Percentiles rank a stretch among this genome's conserved stretches.
phyloP scores from a whole-genome alignment of 345 rosid species.

The Excoecaria agallocha region DNA sequence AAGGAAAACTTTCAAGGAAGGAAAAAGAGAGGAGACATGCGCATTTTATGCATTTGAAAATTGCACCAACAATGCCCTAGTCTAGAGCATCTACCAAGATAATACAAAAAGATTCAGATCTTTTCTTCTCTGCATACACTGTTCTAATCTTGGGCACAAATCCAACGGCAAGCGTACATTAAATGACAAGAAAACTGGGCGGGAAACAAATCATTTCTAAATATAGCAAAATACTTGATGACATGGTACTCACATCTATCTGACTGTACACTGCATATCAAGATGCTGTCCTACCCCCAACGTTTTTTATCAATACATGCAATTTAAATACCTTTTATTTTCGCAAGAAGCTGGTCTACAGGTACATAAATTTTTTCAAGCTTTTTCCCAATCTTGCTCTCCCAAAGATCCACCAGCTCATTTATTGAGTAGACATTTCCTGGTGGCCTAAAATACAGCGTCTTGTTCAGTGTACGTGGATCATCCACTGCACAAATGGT shows the following conservation, averaged over 20 bases:
- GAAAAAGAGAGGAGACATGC: neutral
- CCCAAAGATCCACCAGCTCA: slow-evolving; percentile 67
- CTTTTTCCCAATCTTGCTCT: slow-evolving; percentile 56
- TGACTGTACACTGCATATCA: neutral
- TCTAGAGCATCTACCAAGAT: no score
- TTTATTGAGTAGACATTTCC: slow-evolving; percentile 67
- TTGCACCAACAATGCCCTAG: no score
- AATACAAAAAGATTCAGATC: neutral
- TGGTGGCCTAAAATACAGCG: slow-evolving; percentile 59
- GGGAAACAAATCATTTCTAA: neutral
- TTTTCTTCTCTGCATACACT: neutral
- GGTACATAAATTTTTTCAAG: slow-evolving; percentile 50
- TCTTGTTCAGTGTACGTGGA: slow-evolving; percentile 57
- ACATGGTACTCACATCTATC: neutral
- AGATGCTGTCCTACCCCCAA: neutral
- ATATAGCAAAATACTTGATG: neutral
- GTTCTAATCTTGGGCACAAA: neutral
- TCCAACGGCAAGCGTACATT: neutral
- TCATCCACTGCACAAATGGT: slow-evolving; percentile 63
- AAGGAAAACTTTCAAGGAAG: neutral
- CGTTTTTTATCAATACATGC: slow-evolving; percentile 13
- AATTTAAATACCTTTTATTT: slow-evolving; percentile 52
- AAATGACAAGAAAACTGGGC: neutral
- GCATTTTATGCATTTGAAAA: neutral
- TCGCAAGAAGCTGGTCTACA: slow-evolving; percentile 59